Base-by-base conservation (phyloP, 176 grass and related monocot species). In the Cocos nucifera region DNA sequence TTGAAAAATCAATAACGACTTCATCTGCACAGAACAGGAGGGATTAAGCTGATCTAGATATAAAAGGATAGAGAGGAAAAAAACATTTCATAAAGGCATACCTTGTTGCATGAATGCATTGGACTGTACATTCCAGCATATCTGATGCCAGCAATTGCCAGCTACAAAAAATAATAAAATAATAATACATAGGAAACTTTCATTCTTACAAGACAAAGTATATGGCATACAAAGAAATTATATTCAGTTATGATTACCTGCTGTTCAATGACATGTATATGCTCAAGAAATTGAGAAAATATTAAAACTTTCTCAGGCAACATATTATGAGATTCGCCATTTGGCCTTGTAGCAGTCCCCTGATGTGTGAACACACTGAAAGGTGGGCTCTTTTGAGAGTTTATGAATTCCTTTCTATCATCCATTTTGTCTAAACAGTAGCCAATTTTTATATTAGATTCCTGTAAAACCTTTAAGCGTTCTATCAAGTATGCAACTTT, bases 251-350 rank as follows among this genome's bases (percentile, higher is more conserved):
- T 1, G 63, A 65, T 65, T 83, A 97, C 93, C 78, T 91, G 93
- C 75, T 91, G 81, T 63, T 88, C 73, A 88, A 97, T 88, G 62
- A 97, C 87, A 83, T 85, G 77, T 55, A 97, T 88, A 72, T 97
- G 93, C 78, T 88, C 92, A 19, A 97, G 84, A 85, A 97, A 97
- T 77, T 97, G 93, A 68, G 93, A 88, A 65, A 97, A 97, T 80
- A 97, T 82, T 66, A 91, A 91, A 52, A 97, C 79, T 88, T 97
- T 97, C 61, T 97, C 87, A 32, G 68, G 59, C 51, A 73, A 61
- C 58, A 59, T 28, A 22, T 63, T 65, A 73, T 49, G 49, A 58
- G 71, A 68, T 50, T 59, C 66, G 50, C 24, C 51, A 64, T 82
- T 26, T 17, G 18, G 26, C 58, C 54, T 73, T 60, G 61, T 52